Percentiles rank a stretch among this genome's conserved stretches.
Conservation (phyloP, 2,329 filamentous ascomycete genomes). For the Chalaropsis ovoidea region DNA sequence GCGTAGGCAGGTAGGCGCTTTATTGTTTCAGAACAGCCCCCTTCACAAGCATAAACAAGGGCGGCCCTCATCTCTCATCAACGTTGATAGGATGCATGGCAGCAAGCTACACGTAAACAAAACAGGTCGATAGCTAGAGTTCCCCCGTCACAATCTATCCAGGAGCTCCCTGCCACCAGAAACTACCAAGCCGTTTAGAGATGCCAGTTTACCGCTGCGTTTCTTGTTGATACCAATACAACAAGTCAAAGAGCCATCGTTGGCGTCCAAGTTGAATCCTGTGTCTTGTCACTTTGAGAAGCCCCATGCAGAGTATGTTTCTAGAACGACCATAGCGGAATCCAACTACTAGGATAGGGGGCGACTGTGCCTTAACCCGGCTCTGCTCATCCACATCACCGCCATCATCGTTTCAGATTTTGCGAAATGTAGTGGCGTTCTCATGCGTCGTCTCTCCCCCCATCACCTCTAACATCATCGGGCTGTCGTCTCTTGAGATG, state of each 20-base stretch:
- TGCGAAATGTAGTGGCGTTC: background rate
- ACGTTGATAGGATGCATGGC: background rate
- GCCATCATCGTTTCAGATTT: background rate
- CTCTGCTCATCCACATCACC: background rate
- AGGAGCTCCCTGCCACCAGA: background rate
- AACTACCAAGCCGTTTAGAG: background rate
- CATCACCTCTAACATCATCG: background rate
- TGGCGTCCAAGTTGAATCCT: background rate
- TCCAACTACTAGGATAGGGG: background rate
- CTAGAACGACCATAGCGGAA: background rate
- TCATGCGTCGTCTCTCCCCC: background rate
- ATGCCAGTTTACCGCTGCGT: background rate
- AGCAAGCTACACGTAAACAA: background rate
- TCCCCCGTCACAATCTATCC: background rate
- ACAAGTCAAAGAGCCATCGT: too few species aligned
- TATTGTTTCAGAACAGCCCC: constrained; percentile 7
- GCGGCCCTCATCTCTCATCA: background rate
- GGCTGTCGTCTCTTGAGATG: background rate
- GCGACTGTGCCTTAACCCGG: background rate
- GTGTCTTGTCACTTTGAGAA: background rate
- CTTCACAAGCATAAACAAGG: background rate
- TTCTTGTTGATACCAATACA: background rate
- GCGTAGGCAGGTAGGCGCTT: background rate
- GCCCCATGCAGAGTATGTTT: background rate
- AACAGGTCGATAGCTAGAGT: background rate